These are phyloP conservation scores for Boletus sp. DNA, from an alignment of 1,284 basidiomycete species.

Conservation along the genomic window DNA sequence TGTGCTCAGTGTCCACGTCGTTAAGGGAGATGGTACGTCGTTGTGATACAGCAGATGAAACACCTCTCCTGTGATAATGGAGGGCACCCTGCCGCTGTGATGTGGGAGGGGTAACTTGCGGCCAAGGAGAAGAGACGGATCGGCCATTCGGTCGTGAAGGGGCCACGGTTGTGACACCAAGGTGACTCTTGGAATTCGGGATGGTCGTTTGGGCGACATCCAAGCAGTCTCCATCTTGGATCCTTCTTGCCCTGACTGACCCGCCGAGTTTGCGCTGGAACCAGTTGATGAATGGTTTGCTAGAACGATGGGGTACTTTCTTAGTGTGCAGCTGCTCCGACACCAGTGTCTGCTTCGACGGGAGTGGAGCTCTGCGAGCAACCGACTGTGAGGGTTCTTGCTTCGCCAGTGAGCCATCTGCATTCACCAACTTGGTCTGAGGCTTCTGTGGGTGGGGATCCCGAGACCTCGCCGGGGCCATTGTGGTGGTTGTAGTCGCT, in stretches of 20 bases:
- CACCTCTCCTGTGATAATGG: constrained; percentile 32
- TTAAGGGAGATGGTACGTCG: constrained; percentile 66
- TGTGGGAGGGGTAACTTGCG: constrained; percentile 16
- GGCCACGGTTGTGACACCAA: constrained; percentile 13
- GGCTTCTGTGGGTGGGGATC: constrained; percentile 13
- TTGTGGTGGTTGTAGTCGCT: constrained; percentile 11
- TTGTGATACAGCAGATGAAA: constrained; percentile 38
- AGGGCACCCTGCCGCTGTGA: constrained; percentile 28
- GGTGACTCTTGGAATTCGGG: constrained; percentile 17
- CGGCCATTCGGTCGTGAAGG: constrained; percentile 32
- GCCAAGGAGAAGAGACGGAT: constrained; percentile 32
- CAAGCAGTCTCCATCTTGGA: constrained; percentile 34
- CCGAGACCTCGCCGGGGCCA: constrained; percentile 13
- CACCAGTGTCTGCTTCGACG: constrained; percentile 30
- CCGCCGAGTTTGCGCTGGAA: constrained; percentile 83
- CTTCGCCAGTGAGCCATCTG: constrained; percentile 14
- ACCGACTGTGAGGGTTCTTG: constrained; percentile 18
- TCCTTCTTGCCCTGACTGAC: constrained; percentile 51
- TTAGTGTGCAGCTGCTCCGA: constrained; percentile 43
- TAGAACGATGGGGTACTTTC: constrained; percentile 60
- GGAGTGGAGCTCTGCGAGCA: constrained; percentile 18
- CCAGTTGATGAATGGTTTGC: constrained; percentile 91
- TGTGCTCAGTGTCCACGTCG: constrained; percentile 40
- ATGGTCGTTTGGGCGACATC: constrained; percentile 13
- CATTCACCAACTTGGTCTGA: constrained; percentile 13